Evolutionary conservation across 805 yeast genomes (phyloP).

Genomic region (Metschnikowia shivogae): DNA sequence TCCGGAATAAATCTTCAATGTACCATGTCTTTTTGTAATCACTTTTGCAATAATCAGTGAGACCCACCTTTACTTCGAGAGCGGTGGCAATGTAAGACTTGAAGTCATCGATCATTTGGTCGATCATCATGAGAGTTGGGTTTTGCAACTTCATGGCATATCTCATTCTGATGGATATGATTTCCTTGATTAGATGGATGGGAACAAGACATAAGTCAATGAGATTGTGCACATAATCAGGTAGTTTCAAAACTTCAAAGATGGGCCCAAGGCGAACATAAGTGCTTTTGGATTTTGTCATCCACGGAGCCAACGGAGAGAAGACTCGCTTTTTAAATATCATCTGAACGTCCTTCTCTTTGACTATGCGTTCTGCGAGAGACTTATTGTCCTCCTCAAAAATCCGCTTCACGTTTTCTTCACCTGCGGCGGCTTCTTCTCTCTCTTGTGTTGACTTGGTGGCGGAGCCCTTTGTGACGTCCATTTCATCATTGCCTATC

Average conservation of each 20-base stretch:
- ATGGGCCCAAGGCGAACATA: conserved; percentile 56
- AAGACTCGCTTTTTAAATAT: conserved; percentile 69
- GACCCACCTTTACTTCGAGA: conserved; percentile 65
- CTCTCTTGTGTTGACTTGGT: neutral
- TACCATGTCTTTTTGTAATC: conserved; percentile 63
- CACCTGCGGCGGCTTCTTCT: conserved; percentile 9
- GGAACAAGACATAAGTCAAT: conserved; percentile 72
- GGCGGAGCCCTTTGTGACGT: conserved; percentile 44
- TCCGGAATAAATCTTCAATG: conserved; percentile 59
- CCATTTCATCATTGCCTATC: conserved; percentile 82
- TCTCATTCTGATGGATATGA: conserved; percentile 64
- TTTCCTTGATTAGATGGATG: conserved; percentile 70
- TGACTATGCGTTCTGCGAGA: conserved; percentile 78
- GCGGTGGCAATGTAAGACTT: conserved; percentile 73
- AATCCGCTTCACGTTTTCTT: conserved; percentile 24
- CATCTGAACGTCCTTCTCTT: conserved; percentile 70
- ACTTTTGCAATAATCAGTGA: conserved; percentile 55
- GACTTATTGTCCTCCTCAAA: conserved; percentile 61
- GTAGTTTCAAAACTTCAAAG: conserved; percentile 67
- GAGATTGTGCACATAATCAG: conserved; percentile 63
- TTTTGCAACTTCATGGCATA: conserved; percentile 76
- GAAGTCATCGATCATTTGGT: conserved; percentile 86
- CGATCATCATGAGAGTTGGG: conserved; percentile 94
- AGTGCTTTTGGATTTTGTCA: conserved; percentile 73
- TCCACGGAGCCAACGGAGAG: conserved; percentile 71